Conservation (phyloP, 345 rosid genomes). For the Physaria fendleri region DNA sequence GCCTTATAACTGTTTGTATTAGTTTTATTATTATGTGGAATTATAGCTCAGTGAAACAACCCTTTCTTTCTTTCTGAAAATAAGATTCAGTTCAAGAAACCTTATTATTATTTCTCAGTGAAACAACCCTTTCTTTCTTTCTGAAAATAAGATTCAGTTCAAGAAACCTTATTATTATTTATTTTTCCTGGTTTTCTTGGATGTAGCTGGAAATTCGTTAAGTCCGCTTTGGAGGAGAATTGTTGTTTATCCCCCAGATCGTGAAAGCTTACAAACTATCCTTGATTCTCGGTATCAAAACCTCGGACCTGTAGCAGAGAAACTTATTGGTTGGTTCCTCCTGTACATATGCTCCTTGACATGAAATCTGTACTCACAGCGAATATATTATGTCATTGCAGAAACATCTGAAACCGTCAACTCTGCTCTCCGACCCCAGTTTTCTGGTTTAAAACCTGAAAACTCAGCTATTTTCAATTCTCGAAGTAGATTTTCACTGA, state of each 20-base stretch:
- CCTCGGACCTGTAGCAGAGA: no score
- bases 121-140: not conserved
- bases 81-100: not conserved
- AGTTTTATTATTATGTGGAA: not conserved
- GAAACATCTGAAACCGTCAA: constrained; percentile 61
- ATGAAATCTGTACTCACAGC: constrained; percentile 11
- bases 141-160: not conserved
- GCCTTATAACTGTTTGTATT: not conserved
- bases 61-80: constrained; percentile 2
- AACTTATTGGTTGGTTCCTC: no score
- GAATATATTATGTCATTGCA: constrained; percentile 32
- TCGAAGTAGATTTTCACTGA: constrained; percentile 54
- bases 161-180: no score
- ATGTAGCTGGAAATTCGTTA: no score
- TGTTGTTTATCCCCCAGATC: no score
- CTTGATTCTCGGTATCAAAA: no score
- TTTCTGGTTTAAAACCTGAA: constrained; percentile 32
- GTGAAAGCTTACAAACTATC: no score
- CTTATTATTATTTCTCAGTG: not conserved
- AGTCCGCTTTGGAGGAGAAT: no score
- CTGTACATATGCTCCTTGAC: not conserved
- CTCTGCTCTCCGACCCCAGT: constrained; percentile 29
- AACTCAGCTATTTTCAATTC: constrained; percentile 34
- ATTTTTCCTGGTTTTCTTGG: no score
- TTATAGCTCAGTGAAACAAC: not conserved